Evolutionary conservation across 768 basidiomycete species (phyloP), one percentile per base, ranked within the genome.

Genomic region (Trametes cingulata): DNA sequence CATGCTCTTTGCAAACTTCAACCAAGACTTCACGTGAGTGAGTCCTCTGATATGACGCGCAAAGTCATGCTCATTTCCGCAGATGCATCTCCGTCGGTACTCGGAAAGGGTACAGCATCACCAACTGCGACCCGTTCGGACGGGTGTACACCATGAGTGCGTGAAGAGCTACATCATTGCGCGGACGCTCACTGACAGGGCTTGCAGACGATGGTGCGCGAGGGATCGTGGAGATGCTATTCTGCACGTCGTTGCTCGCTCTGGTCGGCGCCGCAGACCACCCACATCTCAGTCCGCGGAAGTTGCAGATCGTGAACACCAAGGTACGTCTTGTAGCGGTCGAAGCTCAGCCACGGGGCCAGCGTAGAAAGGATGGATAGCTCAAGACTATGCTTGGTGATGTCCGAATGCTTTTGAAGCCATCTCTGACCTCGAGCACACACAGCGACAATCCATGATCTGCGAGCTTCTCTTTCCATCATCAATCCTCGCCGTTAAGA

Each of bases 141-240:
- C 81, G 93, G 65, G 95, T 99, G 8, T 96, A 95, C 68, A 93
- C 93, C 6, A 90, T 88, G 84, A 94, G 95, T 95, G 71, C 71
- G 93, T 82, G 29, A 15, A 24, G 22, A 9, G 13, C 29, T 10
- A 8, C 39, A 43, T n/a, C 24, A 19, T 39, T 1, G 25, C 45
- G 29, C 29, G 36, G n/a, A 40, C 19, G 53, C 33, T 15, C 13
- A 51, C 45, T 29, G 24, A 56, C 25, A n/a, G n/a, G 35, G 12
- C 10, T 37, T 19, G 22, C 29, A 93, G 96, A 90, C 67, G 95
- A 98, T 60, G 95, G 96, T 8, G 93, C 96, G 2, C 84, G 91
- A 17, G 94, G 95, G 22, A 97, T 97, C 63, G 96, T 98, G 15
- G 97, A 99, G 75, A 99, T 99, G 97, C 81, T 99, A 60, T 99